Evolutionary conservation across 192 early-diverging fungal species (phyloP), one percentile per base, ranked within the genome.

Genomic region (Geosiphon pyriformis): DNA sequence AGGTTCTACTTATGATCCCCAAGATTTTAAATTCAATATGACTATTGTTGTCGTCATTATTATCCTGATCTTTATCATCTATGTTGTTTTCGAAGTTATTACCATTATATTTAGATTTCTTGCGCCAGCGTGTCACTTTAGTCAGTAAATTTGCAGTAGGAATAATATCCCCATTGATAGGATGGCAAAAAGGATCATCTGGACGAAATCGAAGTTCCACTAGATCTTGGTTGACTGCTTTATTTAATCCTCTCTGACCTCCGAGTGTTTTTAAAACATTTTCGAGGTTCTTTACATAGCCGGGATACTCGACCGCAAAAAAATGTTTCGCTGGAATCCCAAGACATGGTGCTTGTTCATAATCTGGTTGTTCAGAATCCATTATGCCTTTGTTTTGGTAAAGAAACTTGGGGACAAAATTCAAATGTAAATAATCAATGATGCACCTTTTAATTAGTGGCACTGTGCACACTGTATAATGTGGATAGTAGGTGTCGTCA

Each of bases 161-260:
- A 18, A 87, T 67, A 23, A 85, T 72, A 49, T 85, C 79, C 25
- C 87, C 87, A 52, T 76, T 70, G 33, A 89, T 80, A 20, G 86
- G 79, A 74, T 89, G 87, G 0, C 74, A 81, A 67, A 89, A 89
- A 4, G 82, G 82, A 62, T 87, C 82, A 17, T 71, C 57, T 1
- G 77, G 79, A 12, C 86, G 65, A 68, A 74, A 85, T 3, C 72
- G 65, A 6, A 89, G 67, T 61, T 88, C 83, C 20, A 88, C 61
- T 15, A 76, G 62, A 25, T 79, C 72, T 23, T 76, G 35, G 18
- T 71, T 59, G 32, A 84, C 73, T 22, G 80, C 55, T 29, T 32
- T 57, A 12, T 57, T 57, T 32, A 57, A n/a, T 15, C 55, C 55
- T 57, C 30, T 57, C 32, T 31, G 26, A 17, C 55, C 55, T 27